A percentile compares a stretch with the other conserved stretches of the same genome.
Evolutionary conservation across 2,329 filamentous ascomycete species (phyloP).

Genomic region (Ilyonectria destructans): DNA sequence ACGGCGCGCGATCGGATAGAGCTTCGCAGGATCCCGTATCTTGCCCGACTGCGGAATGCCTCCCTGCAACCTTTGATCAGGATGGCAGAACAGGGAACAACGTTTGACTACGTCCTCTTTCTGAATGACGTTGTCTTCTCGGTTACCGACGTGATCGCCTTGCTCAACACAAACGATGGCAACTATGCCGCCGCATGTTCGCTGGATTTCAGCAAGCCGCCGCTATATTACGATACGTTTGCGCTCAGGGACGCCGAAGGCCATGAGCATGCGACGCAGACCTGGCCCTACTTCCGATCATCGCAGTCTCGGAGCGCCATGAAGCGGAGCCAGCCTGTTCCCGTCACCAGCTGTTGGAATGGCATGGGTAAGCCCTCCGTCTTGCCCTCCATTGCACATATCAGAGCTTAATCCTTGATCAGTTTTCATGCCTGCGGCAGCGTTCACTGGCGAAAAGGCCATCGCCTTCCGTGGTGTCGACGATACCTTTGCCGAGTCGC

Average conservation of each 20-base stretch:
- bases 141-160: constrained; percentile 67
- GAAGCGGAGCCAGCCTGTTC: too few species aligned
- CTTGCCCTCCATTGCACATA: too few species aligned
- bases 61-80: constrained; percentile 72
- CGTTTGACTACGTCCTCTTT: constrained; percentile 71
- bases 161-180: constrained; percentile 70
- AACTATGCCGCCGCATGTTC: constrained; percentile 74
- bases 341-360: too few species aligned
- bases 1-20: constrained; percentile 68
- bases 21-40: constrained; percentile 77
- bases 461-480: too few species aligned
- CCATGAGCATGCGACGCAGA: constrained; percentile 64
- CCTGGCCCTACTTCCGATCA: constrained; percentile 70
- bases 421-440: too few species aligned
- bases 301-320: too few species aligned
- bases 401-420: too few species aligned
- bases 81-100: constrained; percentile 63
- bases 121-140: constrained; percentile 75
- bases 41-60: constrained; percentile 75
- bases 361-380: too few species aligned
- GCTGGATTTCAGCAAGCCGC: constrained; percentile 69
- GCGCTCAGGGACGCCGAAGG: constrained; percentile 70
- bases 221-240: constrained; percentile 73
- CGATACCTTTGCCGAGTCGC: too few species aligned
- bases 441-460: too few species aligned